phyloP scores from a whole-genome alignment of 306 rosid species.

The Oemleria cerasiformis region DNA sequence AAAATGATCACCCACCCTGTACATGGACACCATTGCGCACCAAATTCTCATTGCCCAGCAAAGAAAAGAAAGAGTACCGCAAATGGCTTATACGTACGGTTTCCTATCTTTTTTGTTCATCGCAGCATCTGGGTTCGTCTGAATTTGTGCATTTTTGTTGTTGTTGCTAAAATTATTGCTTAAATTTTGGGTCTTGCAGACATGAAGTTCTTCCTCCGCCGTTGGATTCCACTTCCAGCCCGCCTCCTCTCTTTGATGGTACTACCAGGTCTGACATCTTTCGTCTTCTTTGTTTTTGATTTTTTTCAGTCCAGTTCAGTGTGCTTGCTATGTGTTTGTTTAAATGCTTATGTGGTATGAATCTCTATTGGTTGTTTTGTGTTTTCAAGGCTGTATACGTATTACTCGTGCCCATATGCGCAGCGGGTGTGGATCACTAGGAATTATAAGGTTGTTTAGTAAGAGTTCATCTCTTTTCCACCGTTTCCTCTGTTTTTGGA shows the following conservation, averaged over 20 bases:
- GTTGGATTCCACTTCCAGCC: slow-evolving; percentile 52
- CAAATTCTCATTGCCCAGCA: not conserved
- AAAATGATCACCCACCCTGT: not conserved
- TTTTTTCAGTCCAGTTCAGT: not conserved
- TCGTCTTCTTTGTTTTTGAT: not conserved
- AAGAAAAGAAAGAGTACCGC: not conserved
- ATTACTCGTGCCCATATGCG: slow-evolving; percentile 63
- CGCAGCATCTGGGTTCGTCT: slow-evolving; percentile 3
- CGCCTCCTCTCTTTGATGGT: slow-evolving; percentile 79
- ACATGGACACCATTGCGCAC: not conserved
- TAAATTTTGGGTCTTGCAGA: slow-evolving; percentile 18
- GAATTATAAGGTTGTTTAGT: slow-evolving; percentile 59
- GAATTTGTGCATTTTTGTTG: not conserved
- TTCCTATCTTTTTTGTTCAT: not conserved
- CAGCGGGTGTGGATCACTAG: slow-evolving; percentile 86
- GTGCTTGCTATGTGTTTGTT: not conserved
- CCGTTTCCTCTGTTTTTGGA: not conserved
- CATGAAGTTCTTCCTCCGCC: slow-evolving; percentile 42
- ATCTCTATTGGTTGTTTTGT: not conserved
- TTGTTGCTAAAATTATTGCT: not conserved
- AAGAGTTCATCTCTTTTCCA: not conserved
- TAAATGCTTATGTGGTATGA: not conserved
- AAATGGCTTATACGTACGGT: slow-evolving; percentile 46
- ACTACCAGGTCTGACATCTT: slow-evolving; percentile 56
- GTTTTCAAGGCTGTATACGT: slow-evolving; percentile 53